These are phyloP conservation scores for Deakozyma indianensis DNA, from an alignment of 805 yeast species.

Conservation along the genomic window DNA sequence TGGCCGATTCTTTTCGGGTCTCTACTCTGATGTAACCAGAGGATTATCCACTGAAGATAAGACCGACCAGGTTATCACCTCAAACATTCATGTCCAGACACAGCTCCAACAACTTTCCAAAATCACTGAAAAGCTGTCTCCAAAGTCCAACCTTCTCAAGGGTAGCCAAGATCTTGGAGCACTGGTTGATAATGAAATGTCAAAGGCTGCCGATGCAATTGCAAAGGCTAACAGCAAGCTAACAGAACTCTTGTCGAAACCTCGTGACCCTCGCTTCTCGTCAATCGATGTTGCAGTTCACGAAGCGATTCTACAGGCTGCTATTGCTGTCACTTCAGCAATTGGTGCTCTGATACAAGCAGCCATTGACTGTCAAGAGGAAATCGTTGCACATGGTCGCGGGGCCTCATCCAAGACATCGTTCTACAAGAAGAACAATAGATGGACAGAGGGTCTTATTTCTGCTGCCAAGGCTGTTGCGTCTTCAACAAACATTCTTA, in stretches of 20 bases:
- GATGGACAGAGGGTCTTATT: constrained; percentile 89
- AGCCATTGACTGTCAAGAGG: constrained; percentile 69
- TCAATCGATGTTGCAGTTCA: constrained; percentile 54
- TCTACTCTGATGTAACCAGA: constrained; percentile 39
- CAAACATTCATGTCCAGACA: constrained; percentile 63
- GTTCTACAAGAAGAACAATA: constrained; percentile 71
- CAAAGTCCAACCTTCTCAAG: constrained; percentile 20
- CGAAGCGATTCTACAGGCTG: constrained; percentile 63
- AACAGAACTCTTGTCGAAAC: constrained; percentile 32
- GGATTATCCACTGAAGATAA: constrained; percentile 39
- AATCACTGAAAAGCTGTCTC: constrained; percentile 43
- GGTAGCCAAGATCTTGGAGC: constrained; percentile 42
- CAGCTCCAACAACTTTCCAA: constrained; percentile 43
- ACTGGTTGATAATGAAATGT: constrained; percentile 60
- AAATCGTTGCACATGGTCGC: constrained; percentile 58
- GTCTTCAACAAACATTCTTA: constrained; percentile 64
- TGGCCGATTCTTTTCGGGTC: constrained; percentile 44
- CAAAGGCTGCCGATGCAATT: constrained; percentile 56
- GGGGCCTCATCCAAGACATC: constrained; percentile 55
- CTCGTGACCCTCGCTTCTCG: constrained; percentile 36
- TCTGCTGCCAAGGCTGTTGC: constrained; percentile 86
- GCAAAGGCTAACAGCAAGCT: constrained; percentile 50
- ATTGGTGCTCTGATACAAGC: constrained; percentile 57
- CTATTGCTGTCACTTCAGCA: constrained; percentile 68
- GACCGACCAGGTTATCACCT: constrained; percentile 62